Conservation (phyloP, 2,329 filamentous ascomycete species). For the Fusarium hostae region DNA sequence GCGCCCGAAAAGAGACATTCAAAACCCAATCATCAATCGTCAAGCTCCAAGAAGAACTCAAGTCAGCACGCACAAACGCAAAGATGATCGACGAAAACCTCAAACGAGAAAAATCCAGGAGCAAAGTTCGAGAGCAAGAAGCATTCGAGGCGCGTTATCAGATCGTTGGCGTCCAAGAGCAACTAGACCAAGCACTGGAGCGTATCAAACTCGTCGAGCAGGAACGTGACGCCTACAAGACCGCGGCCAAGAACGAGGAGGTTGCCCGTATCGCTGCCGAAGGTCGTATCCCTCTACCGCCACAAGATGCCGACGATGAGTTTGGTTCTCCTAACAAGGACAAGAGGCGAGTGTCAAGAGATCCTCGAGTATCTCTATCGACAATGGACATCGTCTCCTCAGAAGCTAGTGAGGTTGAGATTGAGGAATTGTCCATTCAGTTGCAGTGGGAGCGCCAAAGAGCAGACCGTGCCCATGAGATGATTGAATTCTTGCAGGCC, state of each 20-base stretch:
- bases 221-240: constrained; percentile 79
- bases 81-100: constrained; percentile 69
- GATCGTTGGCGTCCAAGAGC: constrained; percentile 72
- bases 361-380: constrained; percentile 60
- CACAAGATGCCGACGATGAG: constrained; percentile 66
- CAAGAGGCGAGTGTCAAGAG: constrained; percentile 52
- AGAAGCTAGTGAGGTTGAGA: constrained; percentile 65
- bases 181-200: constrained; percentile 72
- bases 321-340: constrained; percentile 71
- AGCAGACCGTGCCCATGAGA: constrained; percentile 75
- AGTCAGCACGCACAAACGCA: constrained; percentile 65
- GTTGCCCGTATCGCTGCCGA: constrained; percentile 78
- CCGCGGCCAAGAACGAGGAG: constrained; percentile 77
- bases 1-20: constrained; percentile 77
- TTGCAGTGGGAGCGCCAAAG: constrained; percentile 70
- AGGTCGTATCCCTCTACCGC: constrained; percentile 74
- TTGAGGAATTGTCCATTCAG: constrained; percentile 65
- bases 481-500: constrained; percentile 79
- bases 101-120: constrained; percentile 71
- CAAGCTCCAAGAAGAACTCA: constrained; percentile 79
- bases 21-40: constrained; percentile 76
- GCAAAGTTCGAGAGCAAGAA: constrained; percentile 72
- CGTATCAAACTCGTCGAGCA: constrained; percentile 74
- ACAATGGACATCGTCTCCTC: constrained; percentile 65
- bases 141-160: constrained; percentile 75